Base-by-base conservation (phyloP, 768 basidiomycete species). In the Psilocybe sp. region DNA sequence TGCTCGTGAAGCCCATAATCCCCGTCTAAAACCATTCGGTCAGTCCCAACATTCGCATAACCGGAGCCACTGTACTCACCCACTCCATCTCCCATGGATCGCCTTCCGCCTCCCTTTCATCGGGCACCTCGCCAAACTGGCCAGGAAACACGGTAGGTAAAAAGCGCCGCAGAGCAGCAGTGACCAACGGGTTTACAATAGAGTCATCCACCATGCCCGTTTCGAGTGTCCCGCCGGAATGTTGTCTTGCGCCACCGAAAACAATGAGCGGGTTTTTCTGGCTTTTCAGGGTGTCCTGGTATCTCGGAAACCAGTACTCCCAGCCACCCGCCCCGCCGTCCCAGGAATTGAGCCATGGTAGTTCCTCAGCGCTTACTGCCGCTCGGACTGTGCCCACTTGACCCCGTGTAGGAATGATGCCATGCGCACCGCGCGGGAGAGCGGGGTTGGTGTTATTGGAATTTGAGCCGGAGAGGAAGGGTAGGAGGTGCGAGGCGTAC, bases 281-380 rank as follows among this genome's bases (percentile, higher is more conserved):
- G 81, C 81, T 4, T 2, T 40, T 34, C n/a, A n/a, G n/a, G 6
- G 53, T 50, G 9, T 57, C 56, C 41, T 64, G 63, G 20, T 54
- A 59, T 12, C 90, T 76, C n/a, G 88, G 84, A 61, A 93, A 91
- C 87, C 87, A 92, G 62, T 92, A 93, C 56, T 89, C 85, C 59
- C 70, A 77, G 0, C 79, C 80, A 53, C 78, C 70, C 60, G 70
- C 72, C 49, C 52, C 47, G 3, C 68, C 79, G 52, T 54, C 69
- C 81, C 80, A 84, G 2, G 77, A 66, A 37, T 62, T 59, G 5
- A 37, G 55, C 52, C 66, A 74, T 11, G 71, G 72, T 19, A 84
- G 62, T 13, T 72, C 60, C 10, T 71, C 60, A 1, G 67, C 48
- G 0, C 70, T 52, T 0, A 74, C 76, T 7, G 58, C 54, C 12